Percentiles rank a stretch among this genome's conserved stretches.
Conservation (phyloP, 306 rosid species). For the cucumber (Cucumis sativus) region DNA sequence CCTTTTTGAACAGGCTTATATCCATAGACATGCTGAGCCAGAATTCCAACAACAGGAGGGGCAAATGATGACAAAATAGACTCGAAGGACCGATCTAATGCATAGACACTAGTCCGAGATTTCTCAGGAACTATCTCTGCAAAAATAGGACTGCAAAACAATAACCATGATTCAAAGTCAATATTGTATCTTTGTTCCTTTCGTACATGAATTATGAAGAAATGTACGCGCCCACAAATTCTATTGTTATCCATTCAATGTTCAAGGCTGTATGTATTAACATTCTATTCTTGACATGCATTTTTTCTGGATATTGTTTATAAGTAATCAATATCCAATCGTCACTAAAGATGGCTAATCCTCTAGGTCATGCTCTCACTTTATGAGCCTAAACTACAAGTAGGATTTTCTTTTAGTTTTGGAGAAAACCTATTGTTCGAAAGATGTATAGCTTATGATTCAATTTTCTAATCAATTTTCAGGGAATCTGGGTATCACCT, state of each 20-base stretch:
- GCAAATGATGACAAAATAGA: slow-evolving; percentile 80
- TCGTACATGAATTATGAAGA: neutral
- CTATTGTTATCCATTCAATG: neutral
- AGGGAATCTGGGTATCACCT: neutral
- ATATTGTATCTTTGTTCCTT: neutral
- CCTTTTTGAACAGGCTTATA: slow-evolving; percentile 53
- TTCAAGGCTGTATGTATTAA: neutral
- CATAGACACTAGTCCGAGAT: slow-evolving; percentile 77
- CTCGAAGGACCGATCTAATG: slow-evolving; percentile 79
- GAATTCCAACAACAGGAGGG: slow-evolving; percentile 75
- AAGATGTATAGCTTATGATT: neutral
- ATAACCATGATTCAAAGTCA: neutral
- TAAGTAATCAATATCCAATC: neutral
- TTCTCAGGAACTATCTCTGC: slow-evolving; percentile 97
- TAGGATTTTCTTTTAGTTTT: neutral
- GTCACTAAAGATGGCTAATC: neutral
- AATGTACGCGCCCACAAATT: neutral
- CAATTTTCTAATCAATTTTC: neutral
- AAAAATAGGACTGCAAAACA: slow-evolving; percentile 65
- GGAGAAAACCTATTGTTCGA: neutral
- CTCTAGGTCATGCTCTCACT: neutral
- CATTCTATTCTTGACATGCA: neutral
- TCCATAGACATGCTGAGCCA: slow-evolving; percentile 80
- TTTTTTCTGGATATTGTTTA: neutral
- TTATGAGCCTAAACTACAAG: neutral